Evolutionary conservation across 1,139 yeast genomes (phyloP).

Genomic region (Yamadazyma siamensis): DNA sequence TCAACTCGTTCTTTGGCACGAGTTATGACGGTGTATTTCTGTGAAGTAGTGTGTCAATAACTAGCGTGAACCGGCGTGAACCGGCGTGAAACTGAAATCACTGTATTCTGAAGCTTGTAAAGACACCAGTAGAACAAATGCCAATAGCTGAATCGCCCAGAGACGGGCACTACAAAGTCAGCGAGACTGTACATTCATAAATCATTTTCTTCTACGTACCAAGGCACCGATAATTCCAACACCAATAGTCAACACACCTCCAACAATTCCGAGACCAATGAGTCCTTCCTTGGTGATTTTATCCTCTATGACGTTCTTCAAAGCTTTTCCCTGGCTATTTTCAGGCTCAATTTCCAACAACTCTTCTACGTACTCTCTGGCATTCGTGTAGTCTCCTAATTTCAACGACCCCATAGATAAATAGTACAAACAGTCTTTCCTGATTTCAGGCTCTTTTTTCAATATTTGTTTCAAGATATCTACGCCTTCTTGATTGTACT

Average conservation of each 20-base stretch:
- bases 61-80: too few relatives aligned
- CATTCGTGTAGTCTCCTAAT: conserved; percentile 81
- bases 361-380: conserved; percentile 81
- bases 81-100: too few relatives aligned
- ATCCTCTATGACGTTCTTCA: conserved; percentile 77
- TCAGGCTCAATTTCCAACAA: conserved; percentile 78
- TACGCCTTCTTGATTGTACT: conserved; percentile 76
- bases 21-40: too few relatives aligned
- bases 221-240: conserved; percentile 65
- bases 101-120: too few relatives aligned
- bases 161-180: too few relatives aligned
- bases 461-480: conserved; percentile 70
- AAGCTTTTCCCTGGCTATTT: conserved; percentile 69
- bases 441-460: conserved; percentile 73
- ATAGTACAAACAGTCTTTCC: conserved; percentile 88
- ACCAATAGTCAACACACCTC: conserved; percentile 81
- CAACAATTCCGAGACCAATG: conserved; percentile 81
- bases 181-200: too few relatives aligned
- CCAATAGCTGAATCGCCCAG: too few relatives aligned
- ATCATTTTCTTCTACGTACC: conserved; percentile 32
- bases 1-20: too few relatives aligned
- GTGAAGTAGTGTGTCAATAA: too few relatives aligned
- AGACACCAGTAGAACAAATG: too few relatives aligned
- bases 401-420: conserved; percentile 85
- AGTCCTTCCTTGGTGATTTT: conserved; percentile 84